Evolutionary conservation across 1,284 basidiomycete species (phyloP).

Genomic region (Malassezia brasiliensis): DNA sequence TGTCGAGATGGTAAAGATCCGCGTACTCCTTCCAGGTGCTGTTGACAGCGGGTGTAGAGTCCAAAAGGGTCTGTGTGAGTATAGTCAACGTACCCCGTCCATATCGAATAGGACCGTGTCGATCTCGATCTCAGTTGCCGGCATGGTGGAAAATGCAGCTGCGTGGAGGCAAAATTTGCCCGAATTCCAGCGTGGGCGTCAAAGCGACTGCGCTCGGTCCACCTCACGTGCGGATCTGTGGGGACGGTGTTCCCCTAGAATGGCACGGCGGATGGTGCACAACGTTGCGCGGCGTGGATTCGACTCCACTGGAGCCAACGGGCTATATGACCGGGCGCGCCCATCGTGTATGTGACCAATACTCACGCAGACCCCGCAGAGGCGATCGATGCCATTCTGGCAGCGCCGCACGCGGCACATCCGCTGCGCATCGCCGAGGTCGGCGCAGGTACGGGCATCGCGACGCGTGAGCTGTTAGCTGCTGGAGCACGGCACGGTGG

Average conservation of each 20-base stretch:
- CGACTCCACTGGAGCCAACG: slow-evolving; percentile 23
- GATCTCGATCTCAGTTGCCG: slow-evolving; percentile 18
- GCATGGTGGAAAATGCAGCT: not conserved
- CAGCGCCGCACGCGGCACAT: slow-evolving; percentile 7
- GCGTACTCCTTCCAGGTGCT: slow-evolving; percentile 40
- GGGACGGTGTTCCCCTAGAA: too few relatives aligned
- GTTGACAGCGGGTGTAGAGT: slow-evolving; percentile 45
- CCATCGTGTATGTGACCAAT: slow-evolving; percentile 14
- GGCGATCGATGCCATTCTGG: slow-evolving; percentile 26
- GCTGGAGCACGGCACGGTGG: slow-evolving; percentile 21
- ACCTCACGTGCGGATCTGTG: not conserved
- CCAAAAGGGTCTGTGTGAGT: slow-evolving; percentile 29
- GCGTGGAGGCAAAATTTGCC: not conserved
- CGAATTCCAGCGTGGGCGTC: not conserved
- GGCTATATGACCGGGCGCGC: slow-evolving; percentile 32
- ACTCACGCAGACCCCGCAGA: slow-evolving; percentile 21
- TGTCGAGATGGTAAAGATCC: slow-evolving; percentile 38
- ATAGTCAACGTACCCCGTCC: slow-evolving; percentile 25
- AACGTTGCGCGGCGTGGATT: slow-evolving; percentile 28
- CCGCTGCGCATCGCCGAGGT: slow-evolving; percentile 37
- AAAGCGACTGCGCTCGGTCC: not conserved
- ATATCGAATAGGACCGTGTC: slow-evolving; percentile 47
- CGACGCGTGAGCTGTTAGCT: slow-evolving; percentile 30
- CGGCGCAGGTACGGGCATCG: slow-evolving; percentile 41
- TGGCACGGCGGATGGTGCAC: slow-evolving; percentile 18